Conservation (phyloP, 2,329 filamentous ascomycete genomes). For the Clonostachys solani region DNA sequence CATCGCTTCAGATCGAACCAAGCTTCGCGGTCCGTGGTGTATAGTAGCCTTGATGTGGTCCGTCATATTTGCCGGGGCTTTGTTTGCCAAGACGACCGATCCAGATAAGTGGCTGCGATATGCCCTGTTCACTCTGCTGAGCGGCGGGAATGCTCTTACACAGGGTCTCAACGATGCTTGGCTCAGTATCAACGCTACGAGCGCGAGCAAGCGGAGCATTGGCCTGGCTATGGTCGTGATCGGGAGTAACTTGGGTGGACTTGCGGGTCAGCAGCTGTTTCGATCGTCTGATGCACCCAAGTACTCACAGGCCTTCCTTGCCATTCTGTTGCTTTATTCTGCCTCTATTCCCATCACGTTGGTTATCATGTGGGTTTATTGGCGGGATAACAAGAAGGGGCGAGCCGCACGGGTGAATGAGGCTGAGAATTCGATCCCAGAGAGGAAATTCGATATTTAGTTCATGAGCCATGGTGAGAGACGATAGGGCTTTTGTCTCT, state of each 20-base stretch:
- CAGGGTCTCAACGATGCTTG: constrained; percentile 17
- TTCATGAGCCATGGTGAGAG: too few species aligned
- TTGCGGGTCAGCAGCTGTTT: constrained; percentile 16
- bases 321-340: constrained; percentile 9
- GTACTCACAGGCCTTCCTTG: constrained; percentile 10
- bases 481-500: too few species aligned
- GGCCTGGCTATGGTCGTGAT: constrained; percentile 14
- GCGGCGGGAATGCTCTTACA: constrained; percentile 9
- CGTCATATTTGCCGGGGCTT: constrained; percentile 9
- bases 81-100: constrained; percentile 3
- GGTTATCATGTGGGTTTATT: constrained; percentile 12
- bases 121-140: constrained; percentile 8
- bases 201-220: constrained; percentile 8
- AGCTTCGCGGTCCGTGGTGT: constrained; percentile 10
- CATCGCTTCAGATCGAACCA: constrained; percentile 9
- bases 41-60: constrained; percentile 12
- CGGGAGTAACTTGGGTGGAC: constrained; percentile 12
- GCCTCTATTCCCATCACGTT: constrained; percentile 8
- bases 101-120: constrained; percentile 11
- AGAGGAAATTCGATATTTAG: too few species aligned
- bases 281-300: constrained; percentile 9
- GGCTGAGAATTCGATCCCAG: background rate
- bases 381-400: constrained; percentile 10
- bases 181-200: constrained; percentile 12
- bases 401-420: background rate